phyloP scores from a whole-genome alignment of 805 yeast species.

The Candida ascalaphidarum region DNA sequence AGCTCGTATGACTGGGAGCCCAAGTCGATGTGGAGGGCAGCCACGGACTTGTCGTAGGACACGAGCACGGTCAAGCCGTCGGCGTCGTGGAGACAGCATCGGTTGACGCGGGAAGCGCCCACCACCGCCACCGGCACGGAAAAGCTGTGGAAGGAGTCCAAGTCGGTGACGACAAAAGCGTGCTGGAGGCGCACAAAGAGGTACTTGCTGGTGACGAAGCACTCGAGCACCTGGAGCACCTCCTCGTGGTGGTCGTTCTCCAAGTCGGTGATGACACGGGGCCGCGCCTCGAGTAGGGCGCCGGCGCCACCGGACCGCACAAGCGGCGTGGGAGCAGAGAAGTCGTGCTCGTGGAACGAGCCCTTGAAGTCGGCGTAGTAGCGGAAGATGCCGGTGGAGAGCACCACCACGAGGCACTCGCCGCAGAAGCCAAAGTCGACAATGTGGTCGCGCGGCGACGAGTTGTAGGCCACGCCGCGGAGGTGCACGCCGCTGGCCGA shows the following conservation, averaged over 20 bases:
- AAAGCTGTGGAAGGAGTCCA: slow-evolving; percentile 25
- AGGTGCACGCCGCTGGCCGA: slow-evolving; percentile 24
- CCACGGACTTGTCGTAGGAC: slow-evolving; percentile 18
- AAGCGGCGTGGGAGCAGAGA: slow-evolving; percentile 9
- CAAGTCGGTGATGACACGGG: slow-evolving; percentile 18
- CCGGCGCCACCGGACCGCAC: neutral
- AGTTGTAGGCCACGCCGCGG: slow-evolving; percentile 28
- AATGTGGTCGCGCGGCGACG: slow-evolving; percentile 43
- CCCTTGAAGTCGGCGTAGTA: slow-evolving; percentile 60
- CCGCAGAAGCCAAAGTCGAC: slow-evolving; percentile 40
- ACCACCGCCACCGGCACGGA: slow-evolving; percentile 7
- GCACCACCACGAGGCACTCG: slow-evolving; percentile 50
- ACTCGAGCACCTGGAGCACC: slow-evolving; percentile 14
- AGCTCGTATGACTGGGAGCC: slow-evolving; percentile 14
- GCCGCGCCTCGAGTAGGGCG: neutral
- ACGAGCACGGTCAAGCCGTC: slow-evolving; percentile 12
- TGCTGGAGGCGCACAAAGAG: slow-evolving; percentile 35
- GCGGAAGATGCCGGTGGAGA: slow-evolving; percentile 45
- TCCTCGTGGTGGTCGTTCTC: slow-evolving; percentile 23
- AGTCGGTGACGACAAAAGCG: slow-evolving; percentile 23
- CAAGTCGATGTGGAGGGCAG: slow-evolving; percentile 16
- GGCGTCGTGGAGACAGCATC: slow-evolving; percentile 3
- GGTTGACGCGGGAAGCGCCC: too few species aligned
- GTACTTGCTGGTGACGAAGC: slow-evolving; percentile 30
- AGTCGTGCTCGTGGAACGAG: slow-evolving; percentile 47